These are phyloP conservation scores for Kwoniella sp. DNA, from an alignment of 768 basidiomycete species.

Conservation along the genomic window DNA sequence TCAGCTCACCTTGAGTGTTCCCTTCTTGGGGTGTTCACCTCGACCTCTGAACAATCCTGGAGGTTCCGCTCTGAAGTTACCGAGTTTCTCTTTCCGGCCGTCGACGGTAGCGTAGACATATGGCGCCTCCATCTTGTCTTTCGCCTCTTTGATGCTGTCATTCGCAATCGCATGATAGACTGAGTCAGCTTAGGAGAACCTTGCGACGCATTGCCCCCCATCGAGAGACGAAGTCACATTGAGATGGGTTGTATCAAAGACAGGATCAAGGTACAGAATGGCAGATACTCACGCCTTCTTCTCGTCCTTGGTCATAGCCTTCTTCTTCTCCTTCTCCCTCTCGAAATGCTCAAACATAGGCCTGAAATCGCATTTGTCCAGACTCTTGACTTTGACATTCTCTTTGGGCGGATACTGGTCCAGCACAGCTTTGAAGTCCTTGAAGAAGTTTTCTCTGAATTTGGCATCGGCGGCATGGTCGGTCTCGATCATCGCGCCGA, in stretches of 20 bases:
- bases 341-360: slow-evolving; percentile 94
- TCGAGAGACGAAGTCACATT: no score
- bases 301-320: slow-evolving; percentile 75
- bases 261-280: no score
- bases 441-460: slow-evolving; percentile 95
- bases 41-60: slow-evolving; percentile 98
- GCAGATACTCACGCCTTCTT: slow-evolving; percentile 68
- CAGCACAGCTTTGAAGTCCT: slow-evolving; percentile 78
- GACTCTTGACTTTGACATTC: slow-evolving; percentile 70
- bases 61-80: slow-evolving; percentile 97
- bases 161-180: no score
- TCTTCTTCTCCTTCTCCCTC: slow-evolving; percentile 88
- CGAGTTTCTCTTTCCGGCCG: slow-evolving; percentile 95
- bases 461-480: slow-evolving; percentile 84
- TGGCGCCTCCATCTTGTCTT: slow-evolving; percentile 78
- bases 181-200: no score
- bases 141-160: slow-evolving; percentile 69
- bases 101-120: slow-evolving; percentile 87
- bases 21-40: slow-evolving; percentile 97
- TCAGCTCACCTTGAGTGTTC: slow-evolving; percentile 75
- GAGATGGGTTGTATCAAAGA: neutral
- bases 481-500: slow-evolving; percentile 85
- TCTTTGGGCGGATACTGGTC: slow-evolving; percentile 77
- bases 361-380: slow-evolving; percentile 86
- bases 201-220: no score